These are phyloP conservation scores for Epichloe hybrida DNA, from an alignment of 2,329 filamentous ascomycete species.

Conservation along the genomic window DNA sequence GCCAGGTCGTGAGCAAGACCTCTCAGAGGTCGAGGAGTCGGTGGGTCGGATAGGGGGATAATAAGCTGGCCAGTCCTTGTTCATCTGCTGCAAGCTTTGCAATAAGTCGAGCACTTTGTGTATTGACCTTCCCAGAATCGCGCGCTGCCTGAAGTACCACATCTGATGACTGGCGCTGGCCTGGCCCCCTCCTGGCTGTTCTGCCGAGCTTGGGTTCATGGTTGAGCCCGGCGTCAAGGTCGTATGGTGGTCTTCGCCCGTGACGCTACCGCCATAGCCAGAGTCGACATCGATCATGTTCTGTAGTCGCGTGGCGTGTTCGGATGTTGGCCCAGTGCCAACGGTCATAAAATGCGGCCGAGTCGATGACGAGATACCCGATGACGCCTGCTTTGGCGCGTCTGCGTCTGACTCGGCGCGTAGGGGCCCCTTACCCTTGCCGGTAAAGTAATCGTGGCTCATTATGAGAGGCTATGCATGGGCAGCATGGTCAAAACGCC, in stretches of 20 bases:
- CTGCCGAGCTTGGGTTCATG: slow-evolving; percentile 29
- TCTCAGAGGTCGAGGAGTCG: slow-evolving; percentile 28
- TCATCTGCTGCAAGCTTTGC: slow-evolving; percentile 75
- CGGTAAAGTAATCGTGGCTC: slow-evolving; percentile 46
- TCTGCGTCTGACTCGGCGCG: slow-evolving; percentile 18
- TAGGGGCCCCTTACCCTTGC: slow-evolving; percentile 37
- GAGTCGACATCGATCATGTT: slow-evolving; percentile 77
- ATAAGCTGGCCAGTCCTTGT: slow-evolving; percentile 82
- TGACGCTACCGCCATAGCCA: slow-evolving; percentile 74
- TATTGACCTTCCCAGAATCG: slow-evolving; percentile 76
- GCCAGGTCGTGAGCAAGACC: slow-evolving; percentile 44
- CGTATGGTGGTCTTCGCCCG: slow-evolving; percentile 43
- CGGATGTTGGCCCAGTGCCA: slow-evolving; percentile 66
- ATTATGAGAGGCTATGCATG: slow-evolving; percentile 27
- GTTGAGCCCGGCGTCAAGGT: slow-evolving; percentile 1
- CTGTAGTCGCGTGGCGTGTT: slow-evolving; percentile 69
- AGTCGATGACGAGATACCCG: slow-evolving; percentile 15
- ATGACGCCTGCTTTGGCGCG: slow-evolving; percentile 11
- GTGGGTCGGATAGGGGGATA: slow-evolving; percentile 73
- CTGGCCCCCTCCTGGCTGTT: slow-evolving; percentile 24
- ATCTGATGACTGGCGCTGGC: slow-evolving; percentile 75
- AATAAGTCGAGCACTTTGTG: slow-evolving; percentile 74
- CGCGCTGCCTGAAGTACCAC: slow-evolving; percentile 87
- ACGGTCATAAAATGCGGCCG: slow-evolving; percentile 73
- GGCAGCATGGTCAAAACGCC: slow-evolving; percentile 21